These are phyloP conservation scores for Hypsizygus ulmarius DNA, from an alignment of 1,284 basidiomycete species.

Conservation along the genomic window DNA sequence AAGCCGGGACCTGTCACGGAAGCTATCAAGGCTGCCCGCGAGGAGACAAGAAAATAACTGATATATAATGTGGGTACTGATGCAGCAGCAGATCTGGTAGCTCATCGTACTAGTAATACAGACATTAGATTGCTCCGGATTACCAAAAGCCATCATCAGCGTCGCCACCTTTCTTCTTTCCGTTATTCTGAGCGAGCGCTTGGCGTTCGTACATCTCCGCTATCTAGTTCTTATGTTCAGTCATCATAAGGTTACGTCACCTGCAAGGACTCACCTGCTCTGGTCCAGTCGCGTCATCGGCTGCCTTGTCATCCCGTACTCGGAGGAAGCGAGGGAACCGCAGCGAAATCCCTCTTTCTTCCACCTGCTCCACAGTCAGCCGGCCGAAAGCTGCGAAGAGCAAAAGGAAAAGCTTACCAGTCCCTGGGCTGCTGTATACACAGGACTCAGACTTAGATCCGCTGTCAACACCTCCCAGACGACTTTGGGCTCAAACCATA, in stretches of 20 bases:
- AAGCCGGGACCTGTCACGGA: conserved; percentile 46
- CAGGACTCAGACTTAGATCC: conserved; percentile 93
- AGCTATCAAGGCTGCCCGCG: conserved; percentile 41
- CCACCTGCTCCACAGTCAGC: conserved; percentile 50
- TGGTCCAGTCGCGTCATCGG: conserved; percentile 88
- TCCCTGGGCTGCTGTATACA: conserved; percentile 97
- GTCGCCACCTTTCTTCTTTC: conserved; percentile 67
- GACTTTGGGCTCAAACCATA: conserved; percentile 93
- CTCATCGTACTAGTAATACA: conserved; percentile 18
- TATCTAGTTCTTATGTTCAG: conserved; percentile 53
- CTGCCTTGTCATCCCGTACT: conserved; percentile 89
- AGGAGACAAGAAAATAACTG: conserved; percentile 39
- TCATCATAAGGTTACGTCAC: conserved; percentile 1
- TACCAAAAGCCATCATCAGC: conserved; percentile 91
- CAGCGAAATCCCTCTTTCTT: conserved; percentile 88
- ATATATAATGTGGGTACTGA: conserved; percentile 20
- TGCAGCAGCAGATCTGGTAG: conserved; percentile 2
- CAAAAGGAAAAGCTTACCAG: conserved; percentile 54
- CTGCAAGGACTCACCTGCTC: conserved; percentile 65
- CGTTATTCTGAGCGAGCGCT: conserved; percentile 70
- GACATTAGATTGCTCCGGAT: conserved; percentile 8
- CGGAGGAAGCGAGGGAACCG: conserved; percentile 95
- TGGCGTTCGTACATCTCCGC: conserved; percentile 95
- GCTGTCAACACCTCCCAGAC: conserved; percentile 99
- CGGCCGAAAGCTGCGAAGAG: background rate